Percentiles rank a stretch among this genome's conserved stretches.
phyloP scores from a whole-genome alignment of 2,329 filamentous ascomycete species.

The Dothistroma septosporum region DNA sequence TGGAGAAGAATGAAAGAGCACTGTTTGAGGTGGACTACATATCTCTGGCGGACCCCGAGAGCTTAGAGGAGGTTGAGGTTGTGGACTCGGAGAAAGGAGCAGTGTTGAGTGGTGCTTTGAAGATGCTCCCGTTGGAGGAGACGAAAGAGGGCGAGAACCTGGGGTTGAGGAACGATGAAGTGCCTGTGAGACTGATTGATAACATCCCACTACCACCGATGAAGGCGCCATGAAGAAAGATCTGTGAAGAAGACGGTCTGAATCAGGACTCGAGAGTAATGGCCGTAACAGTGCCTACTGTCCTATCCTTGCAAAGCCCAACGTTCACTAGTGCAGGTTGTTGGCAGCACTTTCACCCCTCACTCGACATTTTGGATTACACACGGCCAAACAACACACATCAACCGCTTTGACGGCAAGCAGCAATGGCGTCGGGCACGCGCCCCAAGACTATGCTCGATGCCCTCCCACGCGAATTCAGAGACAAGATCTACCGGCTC shows the following conservation, averaged over 20 bases:
- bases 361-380: neutral
- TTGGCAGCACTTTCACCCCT: neutral
- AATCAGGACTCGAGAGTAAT: neutral
- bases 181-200: slow-evolving; percentile 83
- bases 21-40: slow-evolving; percentile 86
- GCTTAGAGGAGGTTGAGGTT: slow-evolving; percentile 69
- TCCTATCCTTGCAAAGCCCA: neutral
- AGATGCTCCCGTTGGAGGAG: slow-evolving; percentile 77
- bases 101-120: slow-evolving; percentile 84
- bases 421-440: neutral
- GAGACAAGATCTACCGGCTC: neutral
- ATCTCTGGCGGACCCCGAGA: slow-evolving; percentile 79
- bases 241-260: neutral
- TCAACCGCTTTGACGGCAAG: neutral
- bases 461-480: neutral
- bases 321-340: neutral
- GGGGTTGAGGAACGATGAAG: slow-evolving; percentile 66
- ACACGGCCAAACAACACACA: neutral
- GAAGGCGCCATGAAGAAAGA: neutral
- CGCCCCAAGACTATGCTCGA: neutral
- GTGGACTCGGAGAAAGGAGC: slow-evolving; percentile 70
- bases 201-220: slow-evolving; percentile 56
- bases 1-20: slow-evolving; percentile 59
- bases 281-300: neutral
- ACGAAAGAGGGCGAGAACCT: slow-evolving; percentile 65